Evolutionary conservation across 73 alveolate species (phyloP).

Genomic region (Stentor coeruleus): DNA sequence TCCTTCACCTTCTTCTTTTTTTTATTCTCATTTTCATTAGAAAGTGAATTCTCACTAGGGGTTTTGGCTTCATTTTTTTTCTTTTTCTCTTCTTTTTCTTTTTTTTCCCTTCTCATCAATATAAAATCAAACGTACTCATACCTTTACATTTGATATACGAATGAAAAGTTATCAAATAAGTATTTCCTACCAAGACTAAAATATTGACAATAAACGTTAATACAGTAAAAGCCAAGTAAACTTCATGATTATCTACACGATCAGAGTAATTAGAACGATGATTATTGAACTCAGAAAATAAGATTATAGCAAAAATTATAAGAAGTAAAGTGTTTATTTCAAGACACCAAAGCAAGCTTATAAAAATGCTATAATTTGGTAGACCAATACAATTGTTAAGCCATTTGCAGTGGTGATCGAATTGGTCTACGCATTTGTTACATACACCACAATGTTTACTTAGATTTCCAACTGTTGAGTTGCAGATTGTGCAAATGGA

Average conservation of each 20-base stretch:
- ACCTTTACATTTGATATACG: not conserved
- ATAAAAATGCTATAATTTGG: not conserved
- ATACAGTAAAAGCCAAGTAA: not conserved
- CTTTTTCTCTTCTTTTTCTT: not conserved
- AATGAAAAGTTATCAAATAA: not conserved
- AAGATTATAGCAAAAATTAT: not conserved
- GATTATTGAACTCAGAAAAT: not conserved
- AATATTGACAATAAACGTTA: not conserved
- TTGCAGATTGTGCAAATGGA: not conserved
- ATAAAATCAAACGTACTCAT: not conserved
- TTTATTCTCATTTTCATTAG: no score
- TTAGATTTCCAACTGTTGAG: not conserved
- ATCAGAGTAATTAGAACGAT: not conserved
- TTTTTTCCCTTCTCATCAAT: not conserved
- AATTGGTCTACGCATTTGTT: constrained; percentile 3
- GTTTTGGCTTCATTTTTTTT: not conserved
- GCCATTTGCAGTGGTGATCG: constrained; percentile 27
- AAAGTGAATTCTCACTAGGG: not conserved
- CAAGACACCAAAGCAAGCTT: not conserved
- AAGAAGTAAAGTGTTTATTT: not conserved
- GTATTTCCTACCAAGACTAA: not conserved
- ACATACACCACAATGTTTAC: constrained; percentile 20
- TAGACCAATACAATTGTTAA: constrained; percentile 3
- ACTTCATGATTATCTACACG: not conserved
- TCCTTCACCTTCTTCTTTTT: not conserved